These are phyloP conservation scores for Ustanciosporium gigantosporum DNA, from an alignment of 1,284 basidiomycete genomes.

Conservation along the genomic window DNA sequence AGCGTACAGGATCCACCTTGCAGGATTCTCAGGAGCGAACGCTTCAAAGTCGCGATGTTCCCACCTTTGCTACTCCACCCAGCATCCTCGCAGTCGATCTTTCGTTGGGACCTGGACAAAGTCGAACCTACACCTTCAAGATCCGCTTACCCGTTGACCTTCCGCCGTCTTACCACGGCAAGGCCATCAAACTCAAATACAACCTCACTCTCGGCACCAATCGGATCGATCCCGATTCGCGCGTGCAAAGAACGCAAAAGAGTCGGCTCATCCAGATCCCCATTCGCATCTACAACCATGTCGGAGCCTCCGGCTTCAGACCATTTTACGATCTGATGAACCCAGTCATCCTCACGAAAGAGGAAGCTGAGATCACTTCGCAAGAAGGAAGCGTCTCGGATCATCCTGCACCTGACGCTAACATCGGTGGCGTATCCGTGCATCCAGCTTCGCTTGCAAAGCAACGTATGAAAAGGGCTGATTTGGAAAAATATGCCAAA, in stretches of 20 bases:
- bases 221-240: constrained; percentile 62
- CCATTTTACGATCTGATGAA: constrained; percentile 63
- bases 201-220: constrained; percentile 84
- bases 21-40: constrained; percentile 65
- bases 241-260: constrained; percentile 60
- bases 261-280: constrained; percentile 86
- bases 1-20: constrained; percentile 66
- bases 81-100: constrained; percentile 83
- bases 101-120: constrained; percentile 75
- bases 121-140: constrained; percentile 66
- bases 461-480: neutral
- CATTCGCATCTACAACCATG: constrained; percentile 81
- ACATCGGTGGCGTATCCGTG: neutral
- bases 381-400: neutral
- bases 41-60: constrained; percentile 66
- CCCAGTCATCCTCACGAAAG: constrained; percentile 60
- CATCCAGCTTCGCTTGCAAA: neutral
- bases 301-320: constrained; percentile 62
- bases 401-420: neutral
- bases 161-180: constrained; percentile 86
- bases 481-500: neutral
- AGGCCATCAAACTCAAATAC: constrained; percentile 81
- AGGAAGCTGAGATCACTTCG: constrained; percentile 50
- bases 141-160: constrained; percentile 67
- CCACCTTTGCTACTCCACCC: constrained; percentile 78